Base-by-base conservation (phyloP, 2,329 filamentous ascomycete species). In the Cladophialophora chaetospira region DNA sequence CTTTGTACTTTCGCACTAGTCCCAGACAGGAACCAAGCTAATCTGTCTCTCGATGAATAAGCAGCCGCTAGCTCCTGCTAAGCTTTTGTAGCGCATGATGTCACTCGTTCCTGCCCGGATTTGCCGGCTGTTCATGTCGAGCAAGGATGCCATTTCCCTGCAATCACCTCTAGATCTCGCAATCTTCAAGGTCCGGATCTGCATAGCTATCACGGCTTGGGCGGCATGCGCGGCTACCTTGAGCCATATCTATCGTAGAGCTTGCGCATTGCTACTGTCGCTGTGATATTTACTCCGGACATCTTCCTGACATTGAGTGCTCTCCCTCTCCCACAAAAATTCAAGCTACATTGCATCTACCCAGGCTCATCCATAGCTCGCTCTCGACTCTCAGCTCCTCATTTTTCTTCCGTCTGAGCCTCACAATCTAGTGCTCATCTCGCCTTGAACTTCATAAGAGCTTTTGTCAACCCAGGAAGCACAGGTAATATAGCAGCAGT, bases 21-120 rank as follows among this genome's bases (percentile, higher is more conserved):
- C 42, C 36, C 29, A 44, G 45, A 53, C 17, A 45, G 50, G 50
- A 31, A 44, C 21, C 35, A 35, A 23, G 40, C 23, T 10, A n/a
- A 38, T 31, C 31, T 46, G 29, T 26, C 49, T 43, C 26, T 23
- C 9, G 53, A 38, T 55, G 45, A 55, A 44, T 55, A 25, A 55
- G 45, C 53, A 28, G n/a, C 31, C 15, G 42, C 19, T 50, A 31
- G 48, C 33, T 11, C 10, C 42, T 17, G 43, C 17, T 35, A 40
- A 48, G 53, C 48, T 51, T n/a, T 49, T 49, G 19, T 25, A 17
- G 50, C 1, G 19, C 25, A 57, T 57, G 54, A 57, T 53, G 54
- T 57, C 54, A 57, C 15, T 38, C 28, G 33, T 15, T 36, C n/a
- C 17, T 11, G 25, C 25, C 48, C 48, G 48, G 50, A 36, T 33